phyloP scores from a whole-genome alignment of 176 grass and related monocot species.

The Melocanna baccifera region DNA sequence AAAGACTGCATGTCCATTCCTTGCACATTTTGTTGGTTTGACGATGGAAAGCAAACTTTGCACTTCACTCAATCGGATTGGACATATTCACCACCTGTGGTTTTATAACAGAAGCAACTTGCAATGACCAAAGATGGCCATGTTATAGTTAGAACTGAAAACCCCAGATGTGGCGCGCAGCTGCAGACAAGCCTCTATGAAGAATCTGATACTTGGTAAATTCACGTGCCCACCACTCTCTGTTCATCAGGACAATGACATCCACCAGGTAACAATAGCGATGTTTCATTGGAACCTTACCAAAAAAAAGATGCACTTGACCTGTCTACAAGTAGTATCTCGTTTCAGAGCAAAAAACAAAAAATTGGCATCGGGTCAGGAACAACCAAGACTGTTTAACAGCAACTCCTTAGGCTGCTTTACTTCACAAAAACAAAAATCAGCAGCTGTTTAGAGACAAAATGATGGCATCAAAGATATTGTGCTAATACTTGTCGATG shows the following conservation, averaged over 20 bases:
- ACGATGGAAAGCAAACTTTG: background rate
- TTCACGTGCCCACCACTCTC: background rate
- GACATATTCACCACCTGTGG: background rate
- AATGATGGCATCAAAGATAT: conserved; percentile 7
- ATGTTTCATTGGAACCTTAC: background rate
- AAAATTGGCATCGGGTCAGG: background rate
- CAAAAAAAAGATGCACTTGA: background rate
- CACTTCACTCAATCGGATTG: background rate
- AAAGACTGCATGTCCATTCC: background rate
- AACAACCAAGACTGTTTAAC: background rate
- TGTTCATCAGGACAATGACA: background rate
- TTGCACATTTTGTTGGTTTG: background rate
- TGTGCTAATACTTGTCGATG: background rate
- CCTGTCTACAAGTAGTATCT: background rate
- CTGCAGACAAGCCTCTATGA: background rate
- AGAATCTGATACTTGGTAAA: background rate
- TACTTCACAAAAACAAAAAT: background rate
- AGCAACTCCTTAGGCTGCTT: background rate
- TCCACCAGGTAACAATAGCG: background rate
- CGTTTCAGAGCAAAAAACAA: background rate
- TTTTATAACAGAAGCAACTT: background rate
- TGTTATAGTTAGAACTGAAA: background rate
- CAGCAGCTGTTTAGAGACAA: background rate
- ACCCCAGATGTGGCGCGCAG: background rate
- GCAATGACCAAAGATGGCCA: background rate